Evolutionary conservation across 1,284 basidiomycete species (phyloP).

Genomic region (Ustilago loliicola): DNA sequence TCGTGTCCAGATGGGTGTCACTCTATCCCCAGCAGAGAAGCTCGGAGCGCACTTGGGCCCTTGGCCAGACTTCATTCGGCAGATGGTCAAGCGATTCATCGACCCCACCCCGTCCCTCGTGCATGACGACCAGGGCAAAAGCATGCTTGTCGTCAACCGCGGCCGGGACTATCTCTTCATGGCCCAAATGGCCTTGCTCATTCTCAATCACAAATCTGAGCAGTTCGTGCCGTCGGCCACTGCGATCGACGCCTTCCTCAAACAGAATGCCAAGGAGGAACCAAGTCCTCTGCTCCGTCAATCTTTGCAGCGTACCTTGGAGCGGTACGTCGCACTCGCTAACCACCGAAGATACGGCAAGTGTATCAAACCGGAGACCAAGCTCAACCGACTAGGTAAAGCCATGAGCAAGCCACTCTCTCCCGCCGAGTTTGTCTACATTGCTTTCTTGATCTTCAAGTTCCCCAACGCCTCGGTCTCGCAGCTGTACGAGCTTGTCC

Average conservation of each 20-base stretch:
- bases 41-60: slow-evolving; percentile 48
- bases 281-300: slow-evolving; percentile 15
- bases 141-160: slow-evolving; percentile 32
- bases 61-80: slow-evolving; percentile 53
- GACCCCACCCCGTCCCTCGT: slow-evolving; percentile 41
- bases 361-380: slow-evolving; percentile 45
- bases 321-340: slow-evolving; percentile 44
- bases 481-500: slow-evolving; percentile 41
- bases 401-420: slow-evolving; percentile 38
- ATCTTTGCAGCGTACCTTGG: slow-evolving; percentile 34
- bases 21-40: slow-evolving; percentile 59
- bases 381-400: slow-evolving; percentile 19
- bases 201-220: slow-evolving; percentile 10
- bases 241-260: slow-evolving; percentile 42
- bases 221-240: slow-evolving; percentile 33
- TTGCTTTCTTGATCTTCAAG: slow-evolving; percentile 43
- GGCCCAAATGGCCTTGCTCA: slow-evolving; percentile 52
- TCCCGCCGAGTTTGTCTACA: slow-evolving; percentile 55
- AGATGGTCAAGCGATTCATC: slow-evolving; percentile 53
- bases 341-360: slow-evolving; percentile 41
- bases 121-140: slow-evolving; percentile 37
- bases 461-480: slow-evolving; percentile 30
- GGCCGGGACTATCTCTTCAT: slow-evolving; percentile 53
- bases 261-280: slow-evolving; percentile 16
- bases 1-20: slow-evolving; percentile 60